Base-by-base conservation (phyloP, 192 early-diverging fungal genomes). In the Funneliformis mosseae region DNA sequence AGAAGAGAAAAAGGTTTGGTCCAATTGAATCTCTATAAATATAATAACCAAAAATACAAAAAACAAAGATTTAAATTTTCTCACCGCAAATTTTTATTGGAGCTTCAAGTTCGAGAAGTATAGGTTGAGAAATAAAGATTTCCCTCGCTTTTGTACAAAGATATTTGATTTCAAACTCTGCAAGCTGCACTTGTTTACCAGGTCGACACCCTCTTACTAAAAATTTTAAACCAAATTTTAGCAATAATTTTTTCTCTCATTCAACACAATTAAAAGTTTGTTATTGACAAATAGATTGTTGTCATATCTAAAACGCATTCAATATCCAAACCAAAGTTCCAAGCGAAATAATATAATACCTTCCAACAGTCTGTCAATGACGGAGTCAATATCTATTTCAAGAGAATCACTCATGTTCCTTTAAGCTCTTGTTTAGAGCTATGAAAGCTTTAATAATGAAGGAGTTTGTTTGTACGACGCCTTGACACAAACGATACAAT, bases 61-160 rank as follows among this genome's bases (percentile, higher is more conserved):
- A 81, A 70, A 50, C 18, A 28, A 71, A 23, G 10, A 12, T 68
- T 59, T 76, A 21, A 62, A 12, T 45, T 50, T 63, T 12, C 89
- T 81, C 83, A 94, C 96, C 96, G 88, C 96, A 97, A 80, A 97
- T 97, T 80, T 97, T 97, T 80, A 97, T 97, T 38, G 96, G 96
- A 28, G 96, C 96, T 83, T 97, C 96, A 67, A 97, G 83, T 83
- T 97, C 96, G 23, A 97, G 88, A 70, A 97, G 89, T 75, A 97
- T 96, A 63, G 95, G 95, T 83, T 97, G 97, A 85, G 83, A 91
- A 83, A 99, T 93, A 85, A 99, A 97, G 76, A 98, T 95, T 83
- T 99, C 97, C 59, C 97, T 92, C 43, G 96, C 94, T 74, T 95
- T 96, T 77, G 90, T 92, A 88, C 97, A 99, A 48, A 99, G 90